phyloP scores from a whole-genome alignment of 805 yeast species.

The Kazachstania taianensis region DNA sequence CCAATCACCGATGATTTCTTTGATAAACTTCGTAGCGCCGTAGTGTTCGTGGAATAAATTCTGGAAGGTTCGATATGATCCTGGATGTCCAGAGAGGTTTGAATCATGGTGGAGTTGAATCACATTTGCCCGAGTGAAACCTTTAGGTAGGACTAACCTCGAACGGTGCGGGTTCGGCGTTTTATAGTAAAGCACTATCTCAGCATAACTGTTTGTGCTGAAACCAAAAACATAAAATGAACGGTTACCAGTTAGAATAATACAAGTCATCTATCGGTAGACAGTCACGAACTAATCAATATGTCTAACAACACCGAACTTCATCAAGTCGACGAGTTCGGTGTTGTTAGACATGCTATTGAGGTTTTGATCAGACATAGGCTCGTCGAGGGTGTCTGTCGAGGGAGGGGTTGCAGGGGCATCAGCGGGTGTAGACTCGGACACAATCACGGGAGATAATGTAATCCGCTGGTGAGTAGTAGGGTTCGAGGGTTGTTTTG shows the following conservation, averaged over 20 bases:
- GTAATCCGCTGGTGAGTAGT: too few species aligned
- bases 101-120: constrained; percentile 2
- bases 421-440: too few species aligned
- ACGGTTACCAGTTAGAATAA: neutral
- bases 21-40: too few species aligned
- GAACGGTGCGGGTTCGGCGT: neutral
- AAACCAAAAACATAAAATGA: neutral
- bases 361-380: too few species aligned
- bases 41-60: neutral
- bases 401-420: too few species aligned
- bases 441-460: too few species aligned
- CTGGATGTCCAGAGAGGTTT: constrained; percentile 1
- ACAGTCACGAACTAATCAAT: neutral
- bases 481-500: too few species aligned
- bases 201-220: neutral
- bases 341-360: too few species aligned
- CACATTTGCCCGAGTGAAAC: neutral
- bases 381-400: too few species aligned
- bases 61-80: constrained; percentile 1
- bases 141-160: neutral
- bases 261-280: neutral
- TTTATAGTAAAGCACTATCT: neutral
- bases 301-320: too few species aligned
- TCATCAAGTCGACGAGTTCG: too few species aligned
- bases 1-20: too few species aligned